Conservation (phyloP, 352 stramenopile species). For the Phytophthora tentaculata region DNA sequence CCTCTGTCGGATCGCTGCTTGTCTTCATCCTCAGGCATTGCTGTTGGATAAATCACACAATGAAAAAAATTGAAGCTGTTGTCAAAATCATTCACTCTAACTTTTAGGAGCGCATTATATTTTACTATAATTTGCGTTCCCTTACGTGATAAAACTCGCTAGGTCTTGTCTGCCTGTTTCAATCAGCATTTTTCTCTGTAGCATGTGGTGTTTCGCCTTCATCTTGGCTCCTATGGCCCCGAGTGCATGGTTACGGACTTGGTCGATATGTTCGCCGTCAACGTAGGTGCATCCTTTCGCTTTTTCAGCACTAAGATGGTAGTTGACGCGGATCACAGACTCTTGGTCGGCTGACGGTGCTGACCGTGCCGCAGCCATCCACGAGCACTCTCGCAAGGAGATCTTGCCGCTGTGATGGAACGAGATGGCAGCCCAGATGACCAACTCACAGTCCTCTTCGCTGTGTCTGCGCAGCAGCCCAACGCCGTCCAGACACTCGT, state of each 20-base stretch:
- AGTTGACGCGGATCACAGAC: slow-evolving; percentile 32
- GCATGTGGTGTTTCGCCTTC: slow-evolving; percentile 33
- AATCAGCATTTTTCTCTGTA: slow-evolving; percentile 34
- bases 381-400: slow-evolving; percentile 31
- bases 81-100: not conserved
- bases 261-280: slow-evolving; percentile 38
- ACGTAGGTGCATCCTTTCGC: slow-evolving; percentile 27
- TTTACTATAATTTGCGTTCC: not conserved
- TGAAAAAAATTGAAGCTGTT: not conserved
- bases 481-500: slow-evolving; percentile 30
- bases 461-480: slow-evolving; percentile 28
- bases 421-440: slow-evolving; percentile 36
- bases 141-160: slow-evolving; percentile 31
- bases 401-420: slow-evolving; percentile 41
- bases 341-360: slow-evolving; percentile 17
- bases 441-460: slow-evolving; percentile 32
- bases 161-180: slow-evolving; percentile 27
- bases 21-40: not conserved
- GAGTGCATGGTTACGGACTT: slow-evolving; percentile 36
- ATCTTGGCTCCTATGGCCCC: slow-evolving; percentile 34
- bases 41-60: not conserved
- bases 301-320: slow-evolving; percentile 32
- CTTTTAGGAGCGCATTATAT: not conserved
- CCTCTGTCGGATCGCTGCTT: not conserved
- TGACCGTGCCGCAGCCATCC: slow-evolving; percentile 31